Conservation (phyloP, 768 basidiomycete genomes). For the Pisolithus tinctorius region DNA sequence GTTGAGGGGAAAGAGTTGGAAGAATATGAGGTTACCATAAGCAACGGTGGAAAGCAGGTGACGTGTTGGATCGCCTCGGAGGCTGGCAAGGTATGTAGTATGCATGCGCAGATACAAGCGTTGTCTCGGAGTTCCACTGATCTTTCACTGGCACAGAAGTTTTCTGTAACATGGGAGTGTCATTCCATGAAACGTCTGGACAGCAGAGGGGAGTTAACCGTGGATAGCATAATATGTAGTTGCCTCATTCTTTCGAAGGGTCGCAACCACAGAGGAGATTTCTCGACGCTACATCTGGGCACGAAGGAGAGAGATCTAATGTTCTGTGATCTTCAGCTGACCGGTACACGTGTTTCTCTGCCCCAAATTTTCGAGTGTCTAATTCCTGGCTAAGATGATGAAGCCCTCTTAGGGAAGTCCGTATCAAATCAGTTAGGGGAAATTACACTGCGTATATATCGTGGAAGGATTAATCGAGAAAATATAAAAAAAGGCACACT, state of each 20-base stretch:
- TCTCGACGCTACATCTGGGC: background rate
- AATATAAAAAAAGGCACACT: fast-evolving
- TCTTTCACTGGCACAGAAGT: constrained; percentile 3
- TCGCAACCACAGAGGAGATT: fast-evolving
- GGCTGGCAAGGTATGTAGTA: constrained; percentile 12
- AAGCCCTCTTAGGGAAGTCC: constrained; percentile 7
- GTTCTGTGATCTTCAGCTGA: constrained; percentile 13
- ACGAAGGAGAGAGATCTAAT: constrained; percentile 2
- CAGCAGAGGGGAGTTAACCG: background rate
- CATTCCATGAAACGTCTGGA: background rate
- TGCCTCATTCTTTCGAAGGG: fast-evolving
- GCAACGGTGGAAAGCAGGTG: constrained; percentile 2
- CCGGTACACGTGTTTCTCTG: constrained; percentile 2
- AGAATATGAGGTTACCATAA: constrained; percentile 8
- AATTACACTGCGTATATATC: constrained; percentile 3
- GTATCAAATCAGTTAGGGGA: constrained; percentile 9
- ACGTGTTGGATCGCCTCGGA: constrained; percentile 20
- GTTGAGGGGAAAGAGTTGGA: constrained; percentile 9
- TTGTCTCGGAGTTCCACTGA: background rate
- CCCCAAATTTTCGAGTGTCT: background rate
- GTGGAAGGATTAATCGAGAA: background rate
- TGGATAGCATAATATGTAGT: constrained; percentile 7
- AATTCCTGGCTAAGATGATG: constrained; percentile 11
- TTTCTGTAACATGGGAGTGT: constrained; percentile 10
- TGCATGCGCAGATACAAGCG: background rate